Conservation (phyloP, 345 rosid species). For the Anacardium occidentale region DNA sequence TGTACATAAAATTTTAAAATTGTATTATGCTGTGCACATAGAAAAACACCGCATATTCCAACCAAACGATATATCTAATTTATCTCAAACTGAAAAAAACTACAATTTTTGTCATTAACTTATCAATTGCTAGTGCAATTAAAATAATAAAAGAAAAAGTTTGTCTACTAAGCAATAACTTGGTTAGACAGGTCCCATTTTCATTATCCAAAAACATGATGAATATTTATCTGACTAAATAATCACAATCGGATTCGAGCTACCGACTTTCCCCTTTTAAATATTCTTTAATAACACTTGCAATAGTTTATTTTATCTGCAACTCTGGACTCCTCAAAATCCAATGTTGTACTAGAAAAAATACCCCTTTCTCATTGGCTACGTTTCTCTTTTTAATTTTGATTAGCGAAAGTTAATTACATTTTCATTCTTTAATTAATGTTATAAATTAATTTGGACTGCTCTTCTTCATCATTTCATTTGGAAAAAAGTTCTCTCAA, state of each 20-base stretch:
- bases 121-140: no score
- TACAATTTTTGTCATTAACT: no score
- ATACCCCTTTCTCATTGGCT: slow-evolving; percentile 17
- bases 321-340: not conserved
- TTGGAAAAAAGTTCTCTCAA: not conserved
- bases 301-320: no score
- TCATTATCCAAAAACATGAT: slow-evolving; percentile 35
- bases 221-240: slow-evolving; percentile 50
- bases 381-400: slow-evolving; percentile 11
- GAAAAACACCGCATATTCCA: no score
- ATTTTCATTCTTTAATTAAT: not conserved
- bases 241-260: slow-evolving; percentile 64
- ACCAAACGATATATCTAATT: no score
- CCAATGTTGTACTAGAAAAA: slow-evolving; percentile 15
- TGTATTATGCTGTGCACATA: no score
- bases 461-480: slow-evolving; percentile 18
- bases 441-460: slow-evolving; percentile 3
- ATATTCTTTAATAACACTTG: no score
- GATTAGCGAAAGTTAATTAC: slow-evolving; percentile 11
- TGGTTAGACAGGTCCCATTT: slow-evolving; percentile 27
- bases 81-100: no score
- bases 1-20: no score
- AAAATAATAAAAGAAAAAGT: no score
- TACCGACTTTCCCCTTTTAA: slow-evolving; percentile 41
- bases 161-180: slow-evolving; percentile 22